Conservation (phyloP, 805 yeast species). For the Kodamaea restingae region DNA sequence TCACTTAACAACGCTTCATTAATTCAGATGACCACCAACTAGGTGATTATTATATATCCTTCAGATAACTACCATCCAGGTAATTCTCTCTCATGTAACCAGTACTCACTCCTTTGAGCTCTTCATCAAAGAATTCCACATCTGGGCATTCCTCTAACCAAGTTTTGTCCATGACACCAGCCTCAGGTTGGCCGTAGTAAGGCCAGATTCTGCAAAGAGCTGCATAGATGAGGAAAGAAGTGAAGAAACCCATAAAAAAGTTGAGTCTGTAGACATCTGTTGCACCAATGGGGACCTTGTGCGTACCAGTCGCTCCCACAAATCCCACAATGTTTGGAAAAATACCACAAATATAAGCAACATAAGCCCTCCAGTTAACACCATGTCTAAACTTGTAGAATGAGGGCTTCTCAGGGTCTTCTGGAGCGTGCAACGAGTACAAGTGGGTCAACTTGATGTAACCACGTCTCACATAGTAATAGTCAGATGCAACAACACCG, state of each 20-base stretch:
- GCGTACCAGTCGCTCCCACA: slow-evolving; percentile 73
- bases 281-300: slow-evolving; percentile 74
- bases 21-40: no score
- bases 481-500: slow-evolving; percentile 69
- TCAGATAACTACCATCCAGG: background rate
- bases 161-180: slow-evolving; percentile 44
- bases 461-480: slow-evolving; percentile 69
- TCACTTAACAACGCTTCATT: no score
- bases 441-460: slow-evolving; percentile 59
- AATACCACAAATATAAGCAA: slow-evolving; percentile 77
- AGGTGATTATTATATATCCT: background rate
- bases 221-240: slow-evolving; percentile 54
- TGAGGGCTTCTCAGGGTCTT: slow-evolving; percentile 23
- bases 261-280: slow-evolving; percentile 66
- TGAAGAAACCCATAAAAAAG: slow-evolving; percentile 71
- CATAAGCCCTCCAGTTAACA: slow-evolving; percentile 78
- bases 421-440: slow-evolving; percentile 45
- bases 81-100: background rate
- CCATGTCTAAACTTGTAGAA: slow-evolving; percentile 66
- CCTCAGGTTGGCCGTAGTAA: slow-evolving; percentile 33
- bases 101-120: slow-evolving; percentile 15
- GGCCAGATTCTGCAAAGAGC: slow-evolving; percentile 53
- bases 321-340: slow-evolving; percentile 84
- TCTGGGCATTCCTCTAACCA: slow-evolving; percentile 64
- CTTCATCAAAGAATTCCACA: slow-evolving; percentile 58